phyloP scores from a whole-genome alignment of 768 basidiomycete genomes.

The Coprinopsis sp. region DNA sequence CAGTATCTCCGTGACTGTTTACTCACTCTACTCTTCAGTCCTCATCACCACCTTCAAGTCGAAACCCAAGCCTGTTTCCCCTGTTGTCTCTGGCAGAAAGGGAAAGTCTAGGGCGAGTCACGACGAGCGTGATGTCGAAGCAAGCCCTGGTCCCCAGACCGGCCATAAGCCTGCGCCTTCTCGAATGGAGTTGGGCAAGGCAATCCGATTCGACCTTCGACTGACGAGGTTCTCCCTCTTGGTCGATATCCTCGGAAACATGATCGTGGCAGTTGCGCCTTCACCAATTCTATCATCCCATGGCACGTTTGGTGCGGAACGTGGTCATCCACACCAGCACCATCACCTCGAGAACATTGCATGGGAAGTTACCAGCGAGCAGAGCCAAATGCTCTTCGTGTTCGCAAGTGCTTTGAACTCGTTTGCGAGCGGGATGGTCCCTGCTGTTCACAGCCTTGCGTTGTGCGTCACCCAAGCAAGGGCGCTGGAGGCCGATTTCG shows the following conservation, averaged over 20 bases:
- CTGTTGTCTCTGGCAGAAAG: neutral
- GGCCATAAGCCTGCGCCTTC: slow-evolving; percentile 43
- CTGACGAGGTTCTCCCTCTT: slow-evolving; percentile 58
- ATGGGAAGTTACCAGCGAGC: slow-evolving; percentile 9
- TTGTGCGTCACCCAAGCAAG: slow-evolving; percentile 55
- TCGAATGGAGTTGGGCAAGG: slow-evolving; percentile 49
- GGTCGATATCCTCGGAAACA: slow-evolving; percentile 61
- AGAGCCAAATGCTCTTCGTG: slow-evolving; percentile 53
- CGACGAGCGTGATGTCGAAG: neutral
- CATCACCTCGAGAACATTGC: slow-evolving; percentile 4
- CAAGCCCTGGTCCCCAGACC: slow-evolving; percentile 8
- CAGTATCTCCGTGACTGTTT: neutral
- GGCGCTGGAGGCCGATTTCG: slow-evolving; percentile 22
- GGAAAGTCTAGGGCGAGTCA: slow-evolving; percentile 12
- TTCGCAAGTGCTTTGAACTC: slow-evolving; percentile 53
- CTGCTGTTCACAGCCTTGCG: slow-evolving; percentile 70
- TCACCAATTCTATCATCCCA: slow-evolving; percentile 34
- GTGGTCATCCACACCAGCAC: slow-evolving; percentile 4
- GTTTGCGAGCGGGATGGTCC: slow-evolving; percentile 62
- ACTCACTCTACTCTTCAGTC: slow-evolving; percentile 5
- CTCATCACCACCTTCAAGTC: slow-evolving; percentile 2
- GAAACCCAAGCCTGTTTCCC: slow-evolving; percentile 8
- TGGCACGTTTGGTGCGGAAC: slow-evolving; percentile 3
- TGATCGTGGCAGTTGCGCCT: slow-evolving; percentile 52
- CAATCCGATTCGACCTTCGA: slow-evolving; percentile 67